Base-by-base conservation (phyloP, 306 rosid species). In the Trifolium pratense region DNA sequence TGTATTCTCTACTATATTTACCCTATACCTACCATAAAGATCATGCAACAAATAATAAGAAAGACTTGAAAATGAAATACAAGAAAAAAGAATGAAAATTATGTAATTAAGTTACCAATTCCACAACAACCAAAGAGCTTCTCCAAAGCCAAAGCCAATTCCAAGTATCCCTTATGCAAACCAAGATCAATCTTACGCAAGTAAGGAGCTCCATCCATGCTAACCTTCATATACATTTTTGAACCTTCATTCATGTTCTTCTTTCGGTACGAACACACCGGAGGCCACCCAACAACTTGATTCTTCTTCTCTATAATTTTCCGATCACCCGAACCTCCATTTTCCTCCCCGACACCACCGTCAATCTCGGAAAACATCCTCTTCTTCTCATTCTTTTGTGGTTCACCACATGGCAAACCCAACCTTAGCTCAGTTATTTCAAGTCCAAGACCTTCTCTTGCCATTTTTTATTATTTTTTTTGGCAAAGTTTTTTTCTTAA, bases 161-260 rank as follows among this genome's bases (percentile, higher is more conserved):
- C 86, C 0, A 78, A 66, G 67, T 91, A 93, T 3, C 74, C 88
- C 58, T 83, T 84, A 43, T 88, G 90, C 73, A 76, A 71, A 52
- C 65, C 64, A 56, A 93, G 53, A 66, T 93, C 96, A 42, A 93
- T 76, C 65, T 93, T 93, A 75, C 98, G 90, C 79, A 93, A 89
- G 82, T 89, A 89, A 4, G 97, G 98, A 18, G 89, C 97, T 0
- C 96, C 97, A 31, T 93, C 98, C 98, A 93, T 88, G 85, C 98
- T 86, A 46, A 93, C 96, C 64, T 93, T 93, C 23, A 93, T 90
- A 56, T 93, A 91, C 88, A 84, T 81, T 75, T 91, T 91, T 0
- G 86, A 84, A 23, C 60, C 71, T 76, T 84, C 87, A 1, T 72
- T 77, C 56, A 82, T 84, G 2, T 74, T 88, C 89, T 84, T 89